These are phyloP conservation scores for Turnera subulata DNA, from an alignment of 345 rosid genomes.

Conservation along the genomic window DNA sequence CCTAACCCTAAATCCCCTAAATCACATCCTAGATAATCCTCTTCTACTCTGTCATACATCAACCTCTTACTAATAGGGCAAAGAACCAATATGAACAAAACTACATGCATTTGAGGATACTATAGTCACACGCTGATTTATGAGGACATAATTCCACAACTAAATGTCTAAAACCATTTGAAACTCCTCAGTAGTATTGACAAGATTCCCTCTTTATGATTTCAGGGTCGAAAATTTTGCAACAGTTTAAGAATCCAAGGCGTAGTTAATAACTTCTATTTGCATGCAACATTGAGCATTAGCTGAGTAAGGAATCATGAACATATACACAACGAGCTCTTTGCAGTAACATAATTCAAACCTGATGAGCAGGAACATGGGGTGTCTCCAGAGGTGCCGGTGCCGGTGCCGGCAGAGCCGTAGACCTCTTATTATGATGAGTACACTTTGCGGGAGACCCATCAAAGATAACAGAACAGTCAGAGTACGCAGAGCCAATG, in stretches of 20 bases:
- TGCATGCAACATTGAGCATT: not conserved
- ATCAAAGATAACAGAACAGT: constrained; percentile 59
- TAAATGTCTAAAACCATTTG: not conserved
- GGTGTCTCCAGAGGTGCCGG: constrained; percentile 39
- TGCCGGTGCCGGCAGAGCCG: constrained; percentile 23
- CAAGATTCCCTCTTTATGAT: no score
- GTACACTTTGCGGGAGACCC: constrained; percentile 44
- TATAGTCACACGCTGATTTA: not conserved
- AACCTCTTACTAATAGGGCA: no score
- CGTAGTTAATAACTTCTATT: no score
- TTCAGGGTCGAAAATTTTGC: no score
- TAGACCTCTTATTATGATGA: constrained; percentile 39
- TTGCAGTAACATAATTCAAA: not conserved
- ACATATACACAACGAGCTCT: not conserved
- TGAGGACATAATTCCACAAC: not conserved
- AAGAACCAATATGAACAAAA: not conserved
- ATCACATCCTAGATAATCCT: no score
- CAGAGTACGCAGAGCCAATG: constrained; percentile 83
- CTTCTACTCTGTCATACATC: no score
- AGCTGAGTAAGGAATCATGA: not conserved
- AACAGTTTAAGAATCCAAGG: no score
- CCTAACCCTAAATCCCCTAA: no score
- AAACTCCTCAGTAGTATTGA: not conserved
- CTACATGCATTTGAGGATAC: not conserved
- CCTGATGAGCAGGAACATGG: constrained; percentile 46